A percentile compares a stretch with the other conserved stretches of the same genome.
These are phyloP conservation scores for Lachancea waltii DNA, from an alignment of 805 yeast genomes.

Conservation along the genomic window DNA sequence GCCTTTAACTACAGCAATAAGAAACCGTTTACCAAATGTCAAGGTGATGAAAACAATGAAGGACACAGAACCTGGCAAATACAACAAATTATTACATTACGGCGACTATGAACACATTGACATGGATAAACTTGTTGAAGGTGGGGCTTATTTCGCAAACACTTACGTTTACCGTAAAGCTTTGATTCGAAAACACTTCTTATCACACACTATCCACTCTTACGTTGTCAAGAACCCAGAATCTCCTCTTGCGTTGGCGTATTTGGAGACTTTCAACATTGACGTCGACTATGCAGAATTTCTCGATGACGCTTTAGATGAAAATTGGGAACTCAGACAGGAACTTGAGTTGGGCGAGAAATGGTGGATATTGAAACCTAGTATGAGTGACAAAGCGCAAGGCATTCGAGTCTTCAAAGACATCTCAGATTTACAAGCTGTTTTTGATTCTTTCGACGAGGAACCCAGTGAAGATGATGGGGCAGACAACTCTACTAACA, in stretches of 20 bases:
- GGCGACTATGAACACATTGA: conserved; percentile 88
- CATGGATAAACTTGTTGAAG: conserved; percentile 49
- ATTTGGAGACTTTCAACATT: conserved; percentile 69
- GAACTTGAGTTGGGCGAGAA: conserved; percentile 51
- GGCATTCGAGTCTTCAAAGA: conserved; percentile 82
- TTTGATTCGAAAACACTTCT: conserved; percentile 80
- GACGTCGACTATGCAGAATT: conserved; percentile 96
- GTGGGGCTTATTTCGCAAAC: conserved; percentile 52
- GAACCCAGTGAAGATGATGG: conserved; percentile 58
- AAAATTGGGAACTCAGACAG: conserved; percentile 78
- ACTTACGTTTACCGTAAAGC: conserved; percentile 88
- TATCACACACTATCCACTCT: conserved; percentile 76
- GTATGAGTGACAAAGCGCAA: conserved; percentile 96
- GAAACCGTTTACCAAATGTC: conserved; percentile 31
- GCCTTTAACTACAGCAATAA: conserved; percentile 32
- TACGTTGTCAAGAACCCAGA: conserved; percentile 69
- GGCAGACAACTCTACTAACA: conserved; percentile 45
- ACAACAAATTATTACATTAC: conserved; percentile 54
- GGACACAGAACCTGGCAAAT: neutral
- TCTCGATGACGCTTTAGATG: conserved; percentile 88
- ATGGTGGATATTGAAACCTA: conserved; percentile 88
- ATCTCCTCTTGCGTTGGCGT: conserved; percentile 51
- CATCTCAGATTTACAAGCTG: conserved; percentile 69
- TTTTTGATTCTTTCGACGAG: conserved; percentile 83
- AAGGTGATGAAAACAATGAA: conserved; percentile 17